Conservation (phyloP, 2,329 filamentous ascomycete species). For the Fusarium sp. region DNA sequence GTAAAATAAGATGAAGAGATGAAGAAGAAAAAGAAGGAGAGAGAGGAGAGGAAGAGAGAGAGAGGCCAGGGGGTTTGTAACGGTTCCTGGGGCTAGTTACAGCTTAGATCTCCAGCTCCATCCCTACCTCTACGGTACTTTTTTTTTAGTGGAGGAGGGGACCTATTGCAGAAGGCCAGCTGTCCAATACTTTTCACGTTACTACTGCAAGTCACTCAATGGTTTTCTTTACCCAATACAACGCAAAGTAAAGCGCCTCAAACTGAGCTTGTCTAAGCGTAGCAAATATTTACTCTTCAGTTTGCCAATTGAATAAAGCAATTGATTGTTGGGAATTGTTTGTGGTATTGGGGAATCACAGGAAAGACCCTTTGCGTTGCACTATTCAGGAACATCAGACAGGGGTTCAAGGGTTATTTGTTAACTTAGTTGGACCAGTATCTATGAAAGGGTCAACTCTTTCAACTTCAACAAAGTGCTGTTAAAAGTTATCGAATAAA, state of each 20-base stretch:
- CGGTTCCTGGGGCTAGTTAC: conserved; percentile 30
- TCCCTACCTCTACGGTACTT: conserved; percentile 17
- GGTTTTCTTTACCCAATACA: conserved; percentile 18
- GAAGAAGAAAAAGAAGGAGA: conserved; percentile 6
- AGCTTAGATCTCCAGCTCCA: conserved; percentile 30
- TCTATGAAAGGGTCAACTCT: neutral
- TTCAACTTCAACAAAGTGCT: neutral
- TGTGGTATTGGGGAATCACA: conserved; percentile 2
- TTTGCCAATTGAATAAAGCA: neutral
- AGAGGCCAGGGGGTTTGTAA: conserved; percentile 21
- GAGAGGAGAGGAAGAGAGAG: neutral
- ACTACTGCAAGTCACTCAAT: neutral
- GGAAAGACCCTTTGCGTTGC: conserved; percentile 28
- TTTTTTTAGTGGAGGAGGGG: conserved; percentile 34
- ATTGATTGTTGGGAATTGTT: conserved; percentile 1
- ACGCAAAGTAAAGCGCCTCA: conserved; percentile 31
- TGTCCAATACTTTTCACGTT: conserved; percentile 34
- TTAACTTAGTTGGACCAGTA: neutral
- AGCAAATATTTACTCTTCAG: neutral
- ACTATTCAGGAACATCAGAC: conserved; percentile 18
- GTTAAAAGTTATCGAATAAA: neutral
- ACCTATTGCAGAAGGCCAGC: conserved; percentile 41
- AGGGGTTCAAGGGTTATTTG: conserved; percentile 9
- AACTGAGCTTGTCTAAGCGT: conserved; percentile 1
- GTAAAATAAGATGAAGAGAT: conserved; percentile 4